phyloP scores from a whole-genome alignment of 2,329 filamentous ascomycete species.

The Microascus cirrosus region DNA sequence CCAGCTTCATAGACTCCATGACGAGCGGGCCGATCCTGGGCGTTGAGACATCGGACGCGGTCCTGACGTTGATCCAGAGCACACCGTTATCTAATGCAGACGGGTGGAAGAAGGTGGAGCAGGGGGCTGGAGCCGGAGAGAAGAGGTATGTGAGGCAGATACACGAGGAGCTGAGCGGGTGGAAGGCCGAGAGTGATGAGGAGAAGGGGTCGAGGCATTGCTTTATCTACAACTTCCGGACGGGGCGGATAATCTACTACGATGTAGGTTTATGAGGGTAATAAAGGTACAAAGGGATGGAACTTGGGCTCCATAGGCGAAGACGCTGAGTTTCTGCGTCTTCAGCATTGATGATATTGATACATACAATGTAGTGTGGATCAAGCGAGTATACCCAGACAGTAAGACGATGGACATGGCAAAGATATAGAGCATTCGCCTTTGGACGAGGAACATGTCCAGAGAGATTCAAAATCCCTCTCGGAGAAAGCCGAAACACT shows the following conservation, averaged over 20 bases:
- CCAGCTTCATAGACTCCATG: constrained; percentile 58
- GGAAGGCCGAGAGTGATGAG: constrained; percentile 43
- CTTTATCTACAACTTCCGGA: constrained; percentile 88
- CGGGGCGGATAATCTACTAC: constrained; percentile 75
- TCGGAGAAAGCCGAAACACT: neutral
- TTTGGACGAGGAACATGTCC: neutral
- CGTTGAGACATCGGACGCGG: constrained; percentile 76
- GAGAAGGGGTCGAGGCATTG: constrained; percentile 53
- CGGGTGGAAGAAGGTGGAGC: constrained; percentile 72
- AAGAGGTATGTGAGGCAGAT: constrained; percentile 75
- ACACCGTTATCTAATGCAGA: constrained; percentile 72
- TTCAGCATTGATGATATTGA: neutral
- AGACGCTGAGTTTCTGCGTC: neutral
- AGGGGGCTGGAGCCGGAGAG: constrained; percentile 65
- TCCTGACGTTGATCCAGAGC: constrained; percentile 64
- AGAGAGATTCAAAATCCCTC: neutral
- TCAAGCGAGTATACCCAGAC: neutral
- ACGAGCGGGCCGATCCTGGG: constrained; percentile 72
- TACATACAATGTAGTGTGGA: neutral
- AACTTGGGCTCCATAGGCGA: neutral
- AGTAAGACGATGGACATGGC: neutral
- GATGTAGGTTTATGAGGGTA: constrained; percentile 39
- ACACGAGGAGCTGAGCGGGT: constrained; percentile 61
- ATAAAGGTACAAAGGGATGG: neutral
- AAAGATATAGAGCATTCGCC: neutral